A percentile compares a stretch with the other conserved stretches of the same genome.
Evolutionary conservation across 2,329 filamentous ascomycete species (phyloP).

Genomic region (Exophiala xenobiotica): DNA sequence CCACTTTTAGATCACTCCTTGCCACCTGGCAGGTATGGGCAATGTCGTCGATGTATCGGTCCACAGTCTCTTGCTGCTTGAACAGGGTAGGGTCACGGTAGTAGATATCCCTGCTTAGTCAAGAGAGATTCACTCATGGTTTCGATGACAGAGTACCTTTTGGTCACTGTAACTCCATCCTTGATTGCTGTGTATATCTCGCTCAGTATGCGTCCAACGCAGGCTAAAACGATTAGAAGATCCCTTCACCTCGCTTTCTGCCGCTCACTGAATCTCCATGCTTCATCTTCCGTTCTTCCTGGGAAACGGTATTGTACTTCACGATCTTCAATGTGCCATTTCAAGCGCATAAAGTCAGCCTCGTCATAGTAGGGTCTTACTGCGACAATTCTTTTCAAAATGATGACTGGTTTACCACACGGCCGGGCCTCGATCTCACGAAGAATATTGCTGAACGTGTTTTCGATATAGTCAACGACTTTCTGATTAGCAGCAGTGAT

Average conservation of each 20-base stretch:
- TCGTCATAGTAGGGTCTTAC: slow-evolving; percentile 33
- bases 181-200: slow-evolving; percentile 55
- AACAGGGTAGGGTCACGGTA: slow-evolving; percentile 63
- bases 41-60: slow-evolving; percentile 60
- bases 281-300: slow-evolving; percentile 55
- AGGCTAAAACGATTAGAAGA: slow-evolving; percentile 21
- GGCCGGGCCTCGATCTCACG: slow-evolving; percentile 19
- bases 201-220: slow-evolving; percentile 47
- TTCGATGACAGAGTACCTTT: slow-evolving; percentile 46
- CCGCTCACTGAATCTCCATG: slow-evolving; percentile 56
- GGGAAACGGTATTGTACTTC: slow-evolving; percentile 52
- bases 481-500: slow-evolving; percentile 14
- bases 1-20: slow-evolving; percentile 57
- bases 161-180: slow-evolving; percentile 52
- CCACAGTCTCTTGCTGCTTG: slow-evolving; percentile 56
- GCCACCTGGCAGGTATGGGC: slow-evolving; percentile 59
- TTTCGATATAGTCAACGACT: slow-evolving; percentile 26
- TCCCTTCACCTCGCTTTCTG: slow-evolving; percentile 16
- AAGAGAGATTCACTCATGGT: not conserved
- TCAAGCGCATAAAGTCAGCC: slow-evolving; percentile 32
- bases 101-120: slow-evolving; percentile 57
- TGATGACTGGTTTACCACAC: slow-evolving; percentile 33
- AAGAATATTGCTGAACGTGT: slow-evolving; percentile 24
- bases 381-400: slow-evolving; percentile 29
- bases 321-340: slow-evolving; percentile 21